Evolutionary conservation across 768 basidiomycete genomes (phyloP).

Genomic region (Neoboletus magnificus): DNA sequence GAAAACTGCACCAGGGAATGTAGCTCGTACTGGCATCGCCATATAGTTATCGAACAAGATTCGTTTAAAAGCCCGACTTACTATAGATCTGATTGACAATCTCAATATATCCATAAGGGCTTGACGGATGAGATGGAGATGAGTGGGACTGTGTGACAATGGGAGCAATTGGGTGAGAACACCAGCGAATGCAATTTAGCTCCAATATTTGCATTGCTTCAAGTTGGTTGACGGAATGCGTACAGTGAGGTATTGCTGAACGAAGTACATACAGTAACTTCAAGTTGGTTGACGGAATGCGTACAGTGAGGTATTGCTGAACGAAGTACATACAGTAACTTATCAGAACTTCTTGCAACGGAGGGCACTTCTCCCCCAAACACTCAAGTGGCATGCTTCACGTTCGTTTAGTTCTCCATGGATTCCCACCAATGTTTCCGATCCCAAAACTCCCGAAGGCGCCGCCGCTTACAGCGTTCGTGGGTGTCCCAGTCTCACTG

Average conservation of each 20-base stretch:
- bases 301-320: constrained; percentile 10
- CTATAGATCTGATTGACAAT: neutral
- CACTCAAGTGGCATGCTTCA: neutral
- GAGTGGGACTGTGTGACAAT: neutral
- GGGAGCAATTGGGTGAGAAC: neutral
- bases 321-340: constrained; percentile 6
- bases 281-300: neutral
- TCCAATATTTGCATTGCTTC: neutral
- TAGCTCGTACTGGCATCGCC: neutral
- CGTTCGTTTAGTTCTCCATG: neutral
- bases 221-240: neutral
- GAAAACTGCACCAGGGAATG: neutral
- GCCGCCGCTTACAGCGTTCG: constrained; percentile 33
- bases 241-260: constrained; percentile 10
- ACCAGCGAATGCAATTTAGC: neutral
- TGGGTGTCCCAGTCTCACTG: constrained; percentile 19
- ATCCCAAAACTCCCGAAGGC: constrained; percentile 50
- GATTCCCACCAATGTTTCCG: constrained; percentile 32
- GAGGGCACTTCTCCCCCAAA: neutral
- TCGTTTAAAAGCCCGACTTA: neutral
- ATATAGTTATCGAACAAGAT: neutral
- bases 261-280: too few relatives aligned
- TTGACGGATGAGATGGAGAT: neutral
- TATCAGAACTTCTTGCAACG: constrained; percentile 2
- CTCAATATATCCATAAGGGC: neutral